Conservation (phyloP, 2,329 filamentous ascomycete species). For the Pezicula neosporulosa region DNA sequence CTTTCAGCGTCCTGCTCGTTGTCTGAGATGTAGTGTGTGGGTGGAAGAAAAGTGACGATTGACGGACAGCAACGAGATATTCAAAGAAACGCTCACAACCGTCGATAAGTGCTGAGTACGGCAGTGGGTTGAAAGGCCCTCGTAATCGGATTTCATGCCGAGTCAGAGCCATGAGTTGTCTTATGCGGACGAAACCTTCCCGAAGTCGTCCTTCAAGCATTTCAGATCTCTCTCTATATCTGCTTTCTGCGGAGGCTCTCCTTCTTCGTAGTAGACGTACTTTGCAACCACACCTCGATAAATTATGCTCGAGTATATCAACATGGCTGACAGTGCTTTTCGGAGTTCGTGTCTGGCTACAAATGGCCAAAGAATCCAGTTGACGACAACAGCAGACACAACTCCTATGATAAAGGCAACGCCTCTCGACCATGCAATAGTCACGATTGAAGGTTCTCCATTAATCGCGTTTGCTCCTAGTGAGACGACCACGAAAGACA, state of each 20-base stretch:
- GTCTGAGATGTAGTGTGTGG: conserved; percentile 46
- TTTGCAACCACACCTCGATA: conserved; percentile 51
- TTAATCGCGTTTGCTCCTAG: conserved; percentile 31
- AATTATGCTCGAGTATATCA: conserved; percentile 54
- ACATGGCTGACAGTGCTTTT: conserved; percentile 51
- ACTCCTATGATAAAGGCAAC: conserved; percentile 50
- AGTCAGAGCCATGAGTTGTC: conserved; percentile 54
- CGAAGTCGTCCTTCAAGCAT: conserved; percentile 56
- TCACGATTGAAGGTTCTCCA: conserved; percentile 30
- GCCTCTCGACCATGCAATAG: conserved; percentile 44
- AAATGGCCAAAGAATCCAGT: conserved; percentile 60
- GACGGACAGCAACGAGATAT: conserved; percentile 53
- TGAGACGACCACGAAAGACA: conserved; percentile 53
- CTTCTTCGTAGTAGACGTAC: conserved; percentile 57
- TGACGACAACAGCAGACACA: conserved; percentile 49
- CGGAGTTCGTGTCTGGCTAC: conserved; percentile 56
- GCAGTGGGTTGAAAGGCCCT: conserved; percentile 52
- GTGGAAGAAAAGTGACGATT: conserved; percentile 55
- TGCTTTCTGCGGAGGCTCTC: conserved; percentile 45
- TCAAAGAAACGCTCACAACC: conserved; percentile 57
- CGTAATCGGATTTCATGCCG: conserved; percentile 57
- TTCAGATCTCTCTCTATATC: conserved; percentile 50
- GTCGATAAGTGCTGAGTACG: conserved; percentile 53
- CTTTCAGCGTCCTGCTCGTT: conserved; percentile 45
- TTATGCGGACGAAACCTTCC: conserved; percentile 55